Evolutionary conservation across 345 rosid genomes (phyloP).

Genomic region (Eucalyptus pauciflora): DNA sequence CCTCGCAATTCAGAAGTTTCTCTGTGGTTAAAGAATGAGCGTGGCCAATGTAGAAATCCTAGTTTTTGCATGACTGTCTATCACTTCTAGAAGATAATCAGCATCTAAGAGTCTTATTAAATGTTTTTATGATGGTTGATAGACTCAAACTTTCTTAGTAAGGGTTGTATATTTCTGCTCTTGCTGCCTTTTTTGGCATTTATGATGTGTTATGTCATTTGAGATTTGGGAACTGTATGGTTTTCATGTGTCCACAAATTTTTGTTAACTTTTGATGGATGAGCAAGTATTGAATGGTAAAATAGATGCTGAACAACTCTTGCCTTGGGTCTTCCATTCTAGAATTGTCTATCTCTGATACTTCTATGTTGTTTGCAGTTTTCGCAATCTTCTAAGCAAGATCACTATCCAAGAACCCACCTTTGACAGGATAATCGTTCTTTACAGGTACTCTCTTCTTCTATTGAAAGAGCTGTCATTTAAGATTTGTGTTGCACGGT

Average conservation of each 20-base stretch:
- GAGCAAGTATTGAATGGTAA: background rate
- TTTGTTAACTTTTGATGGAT: background rate
- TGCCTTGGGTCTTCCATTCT: background rate
- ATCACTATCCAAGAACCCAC: conserved; percentile 86
- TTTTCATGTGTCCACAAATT: background rate
- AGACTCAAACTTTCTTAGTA: background rate
- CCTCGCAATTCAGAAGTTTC: background rate
- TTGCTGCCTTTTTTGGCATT: background rate
- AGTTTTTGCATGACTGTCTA: background rate
- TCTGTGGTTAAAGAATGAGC: background rate
- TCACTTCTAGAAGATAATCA: background rate
- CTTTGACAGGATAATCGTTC: conserved; percentile 89
- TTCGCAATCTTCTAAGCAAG: conserved; percentile 52
- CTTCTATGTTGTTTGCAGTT: conserved; percentile 24
- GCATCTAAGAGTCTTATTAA: background rate
- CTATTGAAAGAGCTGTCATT: background rate
- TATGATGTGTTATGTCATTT: background rate
- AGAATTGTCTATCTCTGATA: background rate
- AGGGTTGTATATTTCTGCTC: background rate
- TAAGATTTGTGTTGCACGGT: background rate
- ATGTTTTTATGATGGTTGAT: background rate
- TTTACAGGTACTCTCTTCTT: conserved; percentile 55
- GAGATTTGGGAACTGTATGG: background rate
- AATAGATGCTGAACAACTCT: background rate
- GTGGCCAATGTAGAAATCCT: background rate